These are phyloP conservation scores for Gossypium australe DNA, from an alignment of 345 rosid genomes.

Conservation along the genomic window DNA sequence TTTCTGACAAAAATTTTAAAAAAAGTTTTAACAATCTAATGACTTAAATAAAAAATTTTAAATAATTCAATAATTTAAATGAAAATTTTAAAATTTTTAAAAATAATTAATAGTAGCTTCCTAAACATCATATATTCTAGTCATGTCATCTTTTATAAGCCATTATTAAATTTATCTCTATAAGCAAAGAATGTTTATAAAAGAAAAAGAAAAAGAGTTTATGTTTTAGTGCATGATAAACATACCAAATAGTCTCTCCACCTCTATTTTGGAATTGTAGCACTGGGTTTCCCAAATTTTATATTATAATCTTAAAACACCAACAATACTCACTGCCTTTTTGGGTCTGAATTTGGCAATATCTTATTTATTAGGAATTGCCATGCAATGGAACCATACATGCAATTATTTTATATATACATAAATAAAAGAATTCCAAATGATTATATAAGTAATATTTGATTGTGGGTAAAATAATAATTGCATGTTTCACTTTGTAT, in stretches of 20 bases:
- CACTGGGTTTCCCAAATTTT: constrained; percentile 26
- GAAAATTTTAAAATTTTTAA: too few species aligned
- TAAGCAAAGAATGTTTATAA: too few species aligned
- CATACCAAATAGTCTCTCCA: background rate
- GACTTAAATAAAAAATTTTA: too few species aligned
- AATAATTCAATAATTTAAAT: too few species aligned
- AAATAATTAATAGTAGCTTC: too few species aligned
- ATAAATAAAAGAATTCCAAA: background rate
- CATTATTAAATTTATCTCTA: too few species aligned
- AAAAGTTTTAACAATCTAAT: too few species aligned
- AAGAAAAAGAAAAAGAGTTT: too few species aligned
- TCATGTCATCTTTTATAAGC: too few species aligned
- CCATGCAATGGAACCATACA: constrained; percentile 9
- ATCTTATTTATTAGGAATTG: constrained; percentile 2
- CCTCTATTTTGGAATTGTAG: constrained; percentile 39
- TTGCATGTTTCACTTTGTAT: constrained; percentile 27
- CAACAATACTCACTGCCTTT: background rate
- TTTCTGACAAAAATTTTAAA: too few species aligned
- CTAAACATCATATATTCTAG: too few species aligned
- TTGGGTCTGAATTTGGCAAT: background rate
- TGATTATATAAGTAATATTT: background rate
- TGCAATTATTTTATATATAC: background rate
- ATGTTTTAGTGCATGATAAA: background rate
- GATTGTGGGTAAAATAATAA: constrained; percentile 19
- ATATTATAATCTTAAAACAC: background rate